Conservation (phyloP, 768 basidiomycete genomes). For the Coprinopsis cinerea region DNA sequence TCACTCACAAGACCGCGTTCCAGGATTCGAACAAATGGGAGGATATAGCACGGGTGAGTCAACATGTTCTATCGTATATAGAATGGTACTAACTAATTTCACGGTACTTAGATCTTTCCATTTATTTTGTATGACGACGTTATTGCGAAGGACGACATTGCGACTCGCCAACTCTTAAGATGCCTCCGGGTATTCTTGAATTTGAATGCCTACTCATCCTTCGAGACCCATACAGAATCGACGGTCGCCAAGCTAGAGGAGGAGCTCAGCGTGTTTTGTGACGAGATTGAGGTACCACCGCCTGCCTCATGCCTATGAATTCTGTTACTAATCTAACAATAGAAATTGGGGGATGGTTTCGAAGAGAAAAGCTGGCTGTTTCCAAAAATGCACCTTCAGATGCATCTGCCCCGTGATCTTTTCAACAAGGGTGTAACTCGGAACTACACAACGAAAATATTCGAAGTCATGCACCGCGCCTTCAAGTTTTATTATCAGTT, state of each 20-base stretch:
- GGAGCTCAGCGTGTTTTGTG: slow-evolving; percentile 16
- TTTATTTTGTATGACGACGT: slow-evolving; percentile 18
- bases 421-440: slow-evolving; percentile 23
- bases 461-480: slow-evolving; percentile 5
- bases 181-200: slow-evolving; percentile 20
- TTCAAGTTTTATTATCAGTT: not conserved
- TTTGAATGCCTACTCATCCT: slow-evolving; percentile 21
- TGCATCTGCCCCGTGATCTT: slow-evolving; percentile 29
- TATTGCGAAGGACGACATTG: not conserved
- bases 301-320: not conserved
- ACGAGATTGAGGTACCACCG: slow-evolving; percentile 18
- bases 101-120: slow-evolving; percentile 14
- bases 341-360: not conserved
- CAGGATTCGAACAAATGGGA: slow-evolving; percentile 25
- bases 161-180: not conserved
- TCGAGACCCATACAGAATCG: slow-evolving; percentile 27
- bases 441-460: slow-evolving; percentile 6
- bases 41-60: slow-evolving; percentile 28
- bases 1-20: slow-evolving; percentile 19
- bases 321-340: not conserved
- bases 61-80: not conserved
- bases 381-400: slow-evolving; percentile 28
- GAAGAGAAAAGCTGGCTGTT: slow-evolving; percentile 25
- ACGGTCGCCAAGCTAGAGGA: slow-evolving; percentile 20
- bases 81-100: not conserved